phyloP scores from a whole-genome alignment of 1,284 basidiomycete species.

The Cryptococcus wingfieldii region DNA sequence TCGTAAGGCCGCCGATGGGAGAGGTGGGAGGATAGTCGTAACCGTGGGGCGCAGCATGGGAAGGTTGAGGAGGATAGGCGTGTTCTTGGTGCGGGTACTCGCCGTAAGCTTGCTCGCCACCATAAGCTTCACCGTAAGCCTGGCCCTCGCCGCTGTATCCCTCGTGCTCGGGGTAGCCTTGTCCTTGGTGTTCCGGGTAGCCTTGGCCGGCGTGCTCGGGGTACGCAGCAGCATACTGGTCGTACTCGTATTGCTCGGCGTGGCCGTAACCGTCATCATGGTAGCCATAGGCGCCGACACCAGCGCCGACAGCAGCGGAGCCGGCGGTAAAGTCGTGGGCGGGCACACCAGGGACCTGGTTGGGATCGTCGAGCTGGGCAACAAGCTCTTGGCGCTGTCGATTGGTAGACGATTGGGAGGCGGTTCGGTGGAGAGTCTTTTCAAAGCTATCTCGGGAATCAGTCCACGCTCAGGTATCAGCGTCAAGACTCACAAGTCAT shows the following conservation, averaged over 20 bases:
- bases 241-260: constrained; percentile 33
- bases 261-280: constrained; percentile 32
- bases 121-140: too few relatives aligned
- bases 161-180: too few relatives aligned
- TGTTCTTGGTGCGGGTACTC: constrained; percentile 5
- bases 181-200: constrained; percentile 12
- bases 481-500: constrained; percentile 25
- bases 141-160: too few relatives aligned
- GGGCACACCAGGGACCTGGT: constrained; percentile 35
- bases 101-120: constrained; percentile 3
- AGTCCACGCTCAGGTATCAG: neutral
- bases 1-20: neutral
- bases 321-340: constrained; percentile 76
- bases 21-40: constrained; percentile 29
- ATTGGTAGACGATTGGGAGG: constrained; percentile 33
- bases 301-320: constrained; percentile 32
- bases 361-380: constrained; percentile 36
- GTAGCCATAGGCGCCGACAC: constrained; percentile 16
- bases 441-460: constrained; percentile 24
- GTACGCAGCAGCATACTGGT: constrained; percentile 13
- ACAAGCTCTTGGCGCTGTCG: constrained; percentile 41
- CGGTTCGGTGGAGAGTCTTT: constrained; percentile 39
- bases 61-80: constrained; percentile 17
- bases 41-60: constrained; percentile 6
- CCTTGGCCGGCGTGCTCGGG: constrained; percentile 4